These are phyloP conservation scores for Ascochyta rabiei DNA, from an alignment of 2,329 filamentous ascomycete genomes.

Conservation along the genomic window DNA sequence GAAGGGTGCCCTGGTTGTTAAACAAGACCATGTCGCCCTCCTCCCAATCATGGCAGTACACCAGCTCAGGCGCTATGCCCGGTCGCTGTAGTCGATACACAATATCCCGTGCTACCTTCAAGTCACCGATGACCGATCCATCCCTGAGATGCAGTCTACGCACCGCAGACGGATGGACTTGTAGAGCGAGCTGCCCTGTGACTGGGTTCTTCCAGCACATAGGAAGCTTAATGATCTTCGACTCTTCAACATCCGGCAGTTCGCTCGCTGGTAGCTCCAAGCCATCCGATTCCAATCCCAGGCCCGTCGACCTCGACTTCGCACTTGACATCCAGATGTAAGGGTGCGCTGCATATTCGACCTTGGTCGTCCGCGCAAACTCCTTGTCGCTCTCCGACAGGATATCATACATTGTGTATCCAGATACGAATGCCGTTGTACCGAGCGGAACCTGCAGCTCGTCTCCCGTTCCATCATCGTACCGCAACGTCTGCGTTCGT, in stretches of 20 bases:
- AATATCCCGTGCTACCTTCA: constrained; percentile 69
- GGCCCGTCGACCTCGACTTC: constrained; percentile 69
- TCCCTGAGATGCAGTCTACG: constrained; percentile 71
- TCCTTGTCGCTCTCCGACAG: constrained; percentile 70
- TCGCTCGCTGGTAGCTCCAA: constrained; percentile 65
- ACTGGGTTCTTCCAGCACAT: constrained; percentile 80
- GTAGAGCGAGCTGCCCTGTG: constrained; percentile 71
- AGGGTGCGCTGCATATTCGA: constrained; percentile 79
- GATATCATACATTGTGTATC: constrained; percentile 72
- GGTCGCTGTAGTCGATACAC: constrained; percentile 75
- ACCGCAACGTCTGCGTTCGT: constrained; percentile 66
- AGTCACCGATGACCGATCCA: constrained; percentile 71
- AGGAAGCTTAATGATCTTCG: constrained; percentile 73
- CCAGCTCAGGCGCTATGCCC: constrained; percentile 69
- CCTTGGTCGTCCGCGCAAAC: constrained; percentile 68
- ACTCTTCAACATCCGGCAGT: constrained; percentile 68
- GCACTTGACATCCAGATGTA: constrained; percentile 82
- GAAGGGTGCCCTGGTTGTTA: constrained; percentile 76
- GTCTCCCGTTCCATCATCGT: constrained; percentile 74
- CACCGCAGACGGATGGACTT: constrained; percentile 75
- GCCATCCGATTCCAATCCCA: constrained; percentile 72
- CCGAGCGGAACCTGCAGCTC: constrained; percentile 72
- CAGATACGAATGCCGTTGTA: constrained; percentile 76
- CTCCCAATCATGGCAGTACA: constrained; percentile 79
- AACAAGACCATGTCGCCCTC: constrained; percentile 79